Base-by-base conservation (phyloP, 2,329 filamentous ascomycete species). In the Aspergillus viridinutans region DNA sequence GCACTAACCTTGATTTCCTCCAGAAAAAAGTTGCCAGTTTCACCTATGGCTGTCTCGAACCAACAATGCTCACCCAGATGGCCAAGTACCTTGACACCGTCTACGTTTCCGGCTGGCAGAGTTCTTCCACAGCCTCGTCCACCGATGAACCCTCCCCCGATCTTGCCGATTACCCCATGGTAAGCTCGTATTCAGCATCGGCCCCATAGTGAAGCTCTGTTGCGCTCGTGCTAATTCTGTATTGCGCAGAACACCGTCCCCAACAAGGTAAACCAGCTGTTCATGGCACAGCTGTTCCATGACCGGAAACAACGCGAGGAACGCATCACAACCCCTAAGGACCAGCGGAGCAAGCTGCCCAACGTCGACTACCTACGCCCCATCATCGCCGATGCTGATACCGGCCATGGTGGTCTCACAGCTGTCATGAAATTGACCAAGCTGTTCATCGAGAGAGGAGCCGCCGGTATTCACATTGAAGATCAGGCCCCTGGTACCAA, bases 361-460 rank as follows among this genome's bases (percentile, higher is more conserved):
- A 94, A 95, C 74, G 81, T 92, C 69, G 94, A 99, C 79, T 99
- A 94, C 78, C 86, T 99, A 50, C 89, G 94, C 21, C 94, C 94
- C 60, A 96, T 99, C 75, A 86, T 99, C 66, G 94, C 94, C 58
- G 94, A 99, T 76, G 94, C 93, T 51, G 94, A 99, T 73, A 99
- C 94, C 45, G 94, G 94, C 62, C 94, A 97, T 75, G 94, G 94
- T 71, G 94, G 94, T 70, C 82, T 99, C 61, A 97, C 94, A n/a
- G 94, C 94, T 55, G 89, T 97, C 68, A 97, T 99, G 94, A 99
- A 97, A 83, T 86, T 99, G 67, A 97, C 94, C 63, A 97, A 97
- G 83, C 85, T 97, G 56, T 97, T 99, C 75, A 80, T 97, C 63
- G 94, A 99, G 81, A 92, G 92, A 76, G 94, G 94, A 67, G 94